Conservation (phyloP, 495 filamentous ascomycete species). For the Penicillium canariense region DNA sequence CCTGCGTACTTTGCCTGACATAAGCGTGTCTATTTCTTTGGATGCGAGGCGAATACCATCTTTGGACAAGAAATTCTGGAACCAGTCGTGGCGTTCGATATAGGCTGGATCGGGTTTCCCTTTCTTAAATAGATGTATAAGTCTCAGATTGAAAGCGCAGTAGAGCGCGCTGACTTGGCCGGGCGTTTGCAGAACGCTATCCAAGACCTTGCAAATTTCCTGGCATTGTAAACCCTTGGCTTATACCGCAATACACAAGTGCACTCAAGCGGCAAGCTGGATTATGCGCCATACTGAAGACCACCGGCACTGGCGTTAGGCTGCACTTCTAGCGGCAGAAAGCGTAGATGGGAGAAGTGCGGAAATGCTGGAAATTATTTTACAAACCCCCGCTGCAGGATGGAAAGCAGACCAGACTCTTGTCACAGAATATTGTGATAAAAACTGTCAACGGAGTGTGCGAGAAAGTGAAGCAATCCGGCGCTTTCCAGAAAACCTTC, state of each 20-base stretch:
- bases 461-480: not conserved
- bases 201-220: too few relatives aligned
- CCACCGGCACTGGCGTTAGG: not conserved
- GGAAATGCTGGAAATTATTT: not conserved
- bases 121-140: too few relatives aligned
- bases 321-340: not conserved
- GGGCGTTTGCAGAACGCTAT: too few relatives aligned
- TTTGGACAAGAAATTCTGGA: too few relatives aligned
- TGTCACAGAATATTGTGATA: not conserved
- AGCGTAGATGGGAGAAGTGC: not conserved
- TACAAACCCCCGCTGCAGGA: not conserved
- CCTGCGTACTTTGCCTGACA: too few relatives aligned
- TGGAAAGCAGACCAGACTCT: not conserved
- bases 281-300: not conserved
- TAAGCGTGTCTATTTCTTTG: too few relatives aligned
- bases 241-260: not conserved
- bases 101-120: too few relatives aligned
- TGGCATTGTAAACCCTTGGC: not conserved
- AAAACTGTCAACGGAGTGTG: not conserved
- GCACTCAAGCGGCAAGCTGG: not conserved
- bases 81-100: too few relatives aligned
- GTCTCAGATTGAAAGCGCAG: too few relatives aligned
- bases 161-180: too few relatives aligned
- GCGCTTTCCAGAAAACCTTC: too few relatives aligned
- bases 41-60: too few relatives aligned